Evolutionary conservation across 306 rosid species (phyloP), one percentile per base, ranked within the genome.

Genomic region (Rosa rugosa): DNA sequence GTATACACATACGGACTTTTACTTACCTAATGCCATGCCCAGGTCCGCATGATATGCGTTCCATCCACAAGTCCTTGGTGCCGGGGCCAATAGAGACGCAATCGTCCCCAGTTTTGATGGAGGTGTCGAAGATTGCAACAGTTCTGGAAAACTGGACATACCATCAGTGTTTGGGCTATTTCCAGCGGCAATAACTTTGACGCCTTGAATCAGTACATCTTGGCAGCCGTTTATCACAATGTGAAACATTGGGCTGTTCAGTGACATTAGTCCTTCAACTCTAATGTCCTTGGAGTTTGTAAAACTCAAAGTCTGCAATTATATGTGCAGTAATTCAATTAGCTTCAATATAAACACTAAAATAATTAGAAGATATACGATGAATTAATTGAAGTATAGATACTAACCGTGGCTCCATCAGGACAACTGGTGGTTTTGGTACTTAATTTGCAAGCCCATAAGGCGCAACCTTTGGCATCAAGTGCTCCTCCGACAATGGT

Each of bases 201-300:
- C 72, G 3, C 80, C 72, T 44, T 66, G 20, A 53, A 69, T 59
- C 1, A 59, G 45, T 36, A 75, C 84, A 65, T 69, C 44, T 71
- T 69, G 63, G 74, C 84, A 81, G 9, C 68, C 54, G 12, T 81
- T 81, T 25, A 81, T 20, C 1, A 76, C 76, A 68, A 81, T 36
- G 80, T 81, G 80, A 53, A 81, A 81, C 79, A 81, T 81, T n/a
- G 69, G 80, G 56, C 77, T 75, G 72, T 81, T 81, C 45, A 81
- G 25, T 0, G 68, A 75, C 38, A 47, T 8, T 14, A 81, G 2
- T 23, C 76, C 57, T 1, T 45, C 22, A 4, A 81, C 36, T 14
- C 73, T 69, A 25, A 81, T 54, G 71, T 81, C 59, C 22, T 23
- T 75, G 8, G 84, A 75, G 80, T 81, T 41, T 23, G 72, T 31